A percentile compares a stretch with the other conserved stretches of the same genome.
These are phyloP conservation scores for Aspergillus aculeatus DNA, from an alignment of 2,329 filamentous ascomycete species.

Conservation along the genomic window DNA sequence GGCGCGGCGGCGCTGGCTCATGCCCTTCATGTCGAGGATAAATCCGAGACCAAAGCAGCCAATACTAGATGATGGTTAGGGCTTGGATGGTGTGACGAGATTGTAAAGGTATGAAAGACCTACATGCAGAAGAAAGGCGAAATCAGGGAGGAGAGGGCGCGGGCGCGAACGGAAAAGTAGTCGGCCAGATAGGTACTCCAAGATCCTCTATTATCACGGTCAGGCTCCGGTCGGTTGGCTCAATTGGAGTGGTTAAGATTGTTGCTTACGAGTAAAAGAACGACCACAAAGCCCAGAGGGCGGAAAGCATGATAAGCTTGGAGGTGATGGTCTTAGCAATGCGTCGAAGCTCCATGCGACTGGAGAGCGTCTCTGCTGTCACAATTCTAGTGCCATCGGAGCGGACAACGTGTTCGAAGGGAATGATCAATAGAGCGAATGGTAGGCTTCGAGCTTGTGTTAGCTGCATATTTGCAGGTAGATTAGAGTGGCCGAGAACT, in stretches of 20 bases:
- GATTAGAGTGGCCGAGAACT: constrained; percentile 11
- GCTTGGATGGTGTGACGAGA: neutral
- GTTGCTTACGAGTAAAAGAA: constrained; percentile 44
- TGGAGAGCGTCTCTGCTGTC: constrained; percentile 41
- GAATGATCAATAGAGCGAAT: constrained; percentile 48
- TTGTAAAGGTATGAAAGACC: constrained; percentile 12
- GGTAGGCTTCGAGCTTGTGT: constrained; percentile 32
- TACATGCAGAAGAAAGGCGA: constrained; percentile 53
- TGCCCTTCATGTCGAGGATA: constrained; percentile 42
- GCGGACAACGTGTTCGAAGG: constrained; percentile 47
- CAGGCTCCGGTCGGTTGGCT: neutral
- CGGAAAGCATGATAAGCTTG: constrained; percentile 41
- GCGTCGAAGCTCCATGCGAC: constrained; percentile 42
- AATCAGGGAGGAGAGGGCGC: constrained; percentile 47
- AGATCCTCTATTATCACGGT: constrained; percentile 34
- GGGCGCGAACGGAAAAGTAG: constrained; percentile 47
- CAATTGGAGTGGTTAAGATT: neutral
- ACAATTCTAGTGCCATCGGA: constrained; percentile 48
- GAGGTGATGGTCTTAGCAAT: constrained; percentile 42
- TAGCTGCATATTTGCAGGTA: too few species aligned
- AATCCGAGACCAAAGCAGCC: constrained; percentile 52
- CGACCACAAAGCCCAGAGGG: constrained; percentile 48
- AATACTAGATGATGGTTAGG: constrained; percentile 26
- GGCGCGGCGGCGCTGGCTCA: constrained; percentile 47
- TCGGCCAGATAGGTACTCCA: constrained; percentile 49